phyloP scores from a whole-genome alignment of 306 rosid genomes.

The Vigna trinervia region DNA sequence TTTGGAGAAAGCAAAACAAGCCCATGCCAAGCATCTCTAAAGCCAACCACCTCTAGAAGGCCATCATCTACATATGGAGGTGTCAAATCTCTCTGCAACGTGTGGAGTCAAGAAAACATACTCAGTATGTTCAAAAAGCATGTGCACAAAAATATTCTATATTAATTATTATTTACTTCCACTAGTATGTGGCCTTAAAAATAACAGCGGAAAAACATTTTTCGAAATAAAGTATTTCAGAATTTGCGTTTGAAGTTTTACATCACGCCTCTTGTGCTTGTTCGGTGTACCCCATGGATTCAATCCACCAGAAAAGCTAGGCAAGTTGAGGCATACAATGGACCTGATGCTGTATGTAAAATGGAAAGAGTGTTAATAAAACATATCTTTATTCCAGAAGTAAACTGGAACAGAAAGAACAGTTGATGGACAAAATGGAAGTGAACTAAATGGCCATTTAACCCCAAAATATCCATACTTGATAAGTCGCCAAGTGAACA shows the following conservation, averaged over 20 bases:
- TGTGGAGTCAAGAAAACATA: slow-evolving; percentile 39
- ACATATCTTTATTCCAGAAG: slow-evolving; percentile 32
- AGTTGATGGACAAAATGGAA: slow-evolving; percentile 9
- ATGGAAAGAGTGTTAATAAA: slow-evolving; percentile 31
- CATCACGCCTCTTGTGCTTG: slow-evolving; percentile 55
- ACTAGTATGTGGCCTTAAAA: slow-evolving; percentile 27
- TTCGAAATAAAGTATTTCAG: background rate
- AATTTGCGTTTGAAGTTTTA: slow-evolving; percentile 42
- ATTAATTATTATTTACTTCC: slow-evolving; percentile 8
- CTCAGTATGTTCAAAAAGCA: slow-evolving; percentile 30
- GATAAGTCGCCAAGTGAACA: slow-evolving; percentile 23
- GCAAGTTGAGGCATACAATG: slow-evolving; percentile 90
- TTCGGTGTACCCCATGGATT: slow-evolving; percentile 97
- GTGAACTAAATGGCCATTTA: slow-evolving; percentile 16
- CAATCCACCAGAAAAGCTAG: slow-evolving; percentile 97
- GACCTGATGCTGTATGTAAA: slow-evolving; percentile 80
- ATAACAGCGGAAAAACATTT: background rate
- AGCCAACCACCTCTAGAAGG: slow-evolving; percentile 89
- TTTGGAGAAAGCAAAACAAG: slow-evolving; percentile 89
- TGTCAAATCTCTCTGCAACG: slow-evolving; percentile 67
- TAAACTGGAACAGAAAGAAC: slow-evolving; percentile 24
- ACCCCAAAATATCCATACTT: slow-evolving; percentile 15
- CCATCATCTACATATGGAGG: slow-evolving; percentile 95
- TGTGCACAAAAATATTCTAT: background rate
- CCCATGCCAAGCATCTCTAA: slow-evolving; percentile 98